phyloP scores from a whole-genome alignment of 2,329 filamentous ascomycete species.

The Rhynchosporium graminicola region DNA sequence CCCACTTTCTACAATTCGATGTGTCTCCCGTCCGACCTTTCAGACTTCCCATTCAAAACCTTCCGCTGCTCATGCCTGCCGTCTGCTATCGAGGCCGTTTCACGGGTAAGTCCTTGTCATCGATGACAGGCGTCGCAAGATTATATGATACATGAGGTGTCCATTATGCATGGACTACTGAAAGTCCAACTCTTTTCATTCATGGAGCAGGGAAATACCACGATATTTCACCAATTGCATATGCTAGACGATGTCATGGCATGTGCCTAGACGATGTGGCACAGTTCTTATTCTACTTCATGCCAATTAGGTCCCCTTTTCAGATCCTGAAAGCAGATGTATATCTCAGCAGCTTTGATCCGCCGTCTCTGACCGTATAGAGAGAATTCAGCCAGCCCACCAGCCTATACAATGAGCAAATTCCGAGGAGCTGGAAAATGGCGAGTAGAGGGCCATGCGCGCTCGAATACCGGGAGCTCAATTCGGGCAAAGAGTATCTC shows the following conservation, averaged over 20 bases:
- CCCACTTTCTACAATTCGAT: slow-evolving; percentile 19
- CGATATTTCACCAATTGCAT: slow-evolving; percentile 21
- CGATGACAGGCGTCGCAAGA: slow-evolving; percentile 35
- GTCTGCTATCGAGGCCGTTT: slow-evolving; percentile 31
- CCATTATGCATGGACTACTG: slow-evolving; percentile 29
- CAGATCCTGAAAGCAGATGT: slow-evolving; percentile 11
- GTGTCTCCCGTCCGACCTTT: slow-evolving; percentile 25
- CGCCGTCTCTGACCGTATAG: slow-evolving; percentile 18
- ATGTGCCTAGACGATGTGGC: slow-evolving; percentile 25
- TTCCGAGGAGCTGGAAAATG: slow-evolving; percentile 31
- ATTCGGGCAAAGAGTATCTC: slow-evolving; percentile 54
- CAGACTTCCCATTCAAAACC: slow-evolving; percentile 30
- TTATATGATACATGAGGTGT: slow-evolving; percentile 40
- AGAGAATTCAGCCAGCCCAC: slow-evolving; percentile 8
- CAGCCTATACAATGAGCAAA: slow-evolving; percentile 35
- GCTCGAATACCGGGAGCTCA: slow-evolving; percentile 44
- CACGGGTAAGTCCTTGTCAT: slow-evolving; percentile 34
- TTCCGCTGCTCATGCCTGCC: slow-evolving; percentile 15
- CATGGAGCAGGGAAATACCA: slow-evolving; percentile 23
- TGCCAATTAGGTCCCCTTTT: slow-evolving; percentile 9
- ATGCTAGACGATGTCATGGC: slow-evolving; percentile 29
- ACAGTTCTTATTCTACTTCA: slow-evolving; percentile 19
- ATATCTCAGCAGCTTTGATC: slow-evolving; percentile 26
- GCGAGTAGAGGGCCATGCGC: slow-evolving; percentile 28
- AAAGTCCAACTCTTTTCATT: slow-evolving; percentile 25